A percentile compares a stretch with the other conserved stretches of the same genome.
Evolutionary conservation across 345 rosid species (phyloP).

Genomic region (Geranium brycei): DNA sequence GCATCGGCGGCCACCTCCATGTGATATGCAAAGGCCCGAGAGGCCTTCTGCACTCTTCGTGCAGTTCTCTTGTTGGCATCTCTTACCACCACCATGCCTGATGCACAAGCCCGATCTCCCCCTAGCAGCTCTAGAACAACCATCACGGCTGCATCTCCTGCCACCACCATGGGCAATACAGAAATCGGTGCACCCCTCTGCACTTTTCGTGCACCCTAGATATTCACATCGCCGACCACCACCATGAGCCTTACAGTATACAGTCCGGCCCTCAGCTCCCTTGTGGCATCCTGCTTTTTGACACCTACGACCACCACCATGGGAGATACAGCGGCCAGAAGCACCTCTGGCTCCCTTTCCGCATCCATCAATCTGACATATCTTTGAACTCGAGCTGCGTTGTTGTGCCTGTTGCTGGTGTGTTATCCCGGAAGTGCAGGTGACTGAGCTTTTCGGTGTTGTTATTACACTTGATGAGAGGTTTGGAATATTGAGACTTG

Average conservation of each 20-base stretch:
- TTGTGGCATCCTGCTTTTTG: slow-evolving; percentile 82
- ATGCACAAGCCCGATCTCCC: slow-evolving; percentile 95
- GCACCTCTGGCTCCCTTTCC: slow-evolving; percentile 99
- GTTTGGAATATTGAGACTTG: slow-evolving; percentile 27
- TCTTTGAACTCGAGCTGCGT: slow-evolving; percentile 50
- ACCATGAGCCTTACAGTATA: slow-evolving; percentile 96
- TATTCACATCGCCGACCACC: slow-evolving; percentile 94
- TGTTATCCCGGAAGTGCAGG: slow-evolving; percentile 77
- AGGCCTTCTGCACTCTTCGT: slow-evolving; percentile 93
- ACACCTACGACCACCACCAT: slow-evolving; percentile 98
- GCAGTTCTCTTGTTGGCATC: slow-evolving; percentile 82
- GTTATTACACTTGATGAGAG: slow-evolving; percentile 28
- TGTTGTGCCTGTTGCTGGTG: slow-evolving; percentile 32
- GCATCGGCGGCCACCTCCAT: slow-evolving; percentile 95
- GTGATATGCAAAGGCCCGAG: slow-evolving; percentile 93
- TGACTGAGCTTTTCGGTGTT: slow-evolving; percentile 61
- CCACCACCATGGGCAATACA: slow-evolving; percentile 99
- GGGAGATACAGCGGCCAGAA: slow-evolving; percentile 93
- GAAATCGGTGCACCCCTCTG: slow-evolving; percentile 88
- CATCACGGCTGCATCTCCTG: slow-evolving; percentile 66
- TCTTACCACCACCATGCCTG: slow-evolving; percentile 94
- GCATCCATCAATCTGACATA: slow-evolving; percentile 87
- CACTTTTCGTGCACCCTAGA: slow-evolving; percentile 97
- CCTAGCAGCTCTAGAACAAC: slow-evolving; percentile 85
- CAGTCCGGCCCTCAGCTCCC: slow-evolving; percentile 99